Conservation (phyloP, 2,329 filamentous ascomycete genomes). For the Microdochium bolleyi region DNA sequence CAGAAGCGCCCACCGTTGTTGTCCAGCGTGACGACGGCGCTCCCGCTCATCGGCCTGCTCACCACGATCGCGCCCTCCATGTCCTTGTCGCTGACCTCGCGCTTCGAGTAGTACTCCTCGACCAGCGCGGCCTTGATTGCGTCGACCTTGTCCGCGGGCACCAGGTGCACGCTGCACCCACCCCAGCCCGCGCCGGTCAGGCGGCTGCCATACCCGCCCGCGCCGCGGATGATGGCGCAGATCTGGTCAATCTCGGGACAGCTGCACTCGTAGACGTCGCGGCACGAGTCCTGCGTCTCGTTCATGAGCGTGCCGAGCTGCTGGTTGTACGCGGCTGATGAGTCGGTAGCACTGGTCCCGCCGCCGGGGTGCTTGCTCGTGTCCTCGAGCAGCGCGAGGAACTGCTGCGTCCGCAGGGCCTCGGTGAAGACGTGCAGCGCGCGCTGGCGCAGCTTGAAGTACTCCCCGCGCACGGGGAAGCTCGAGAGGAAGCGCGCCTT, state of each 20-base stretch:
- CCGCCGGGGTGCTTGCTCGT: constrained; percentile 32
- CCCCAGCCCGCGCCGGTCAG: constrained; percentile 95
- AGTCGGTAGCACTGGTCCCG: constrained; percentile 8
- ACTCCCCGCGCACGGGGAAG: constrained; percentile 81
- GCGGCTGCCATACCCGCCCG: constrained; percentile 77
- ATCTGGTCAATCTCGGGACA: constrained; percentile 88
- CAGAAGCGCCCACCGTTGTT: constrained; percentile 18
- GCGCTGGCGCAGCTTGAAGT: constrained; percentile 80
- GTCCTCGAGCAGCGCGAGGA: constrained; percentile 68
- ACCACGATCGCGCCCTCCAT: constrained; percentile 76
- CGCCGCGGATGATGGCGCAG: constrained; percentile 67
- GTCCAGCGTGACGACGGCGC: constrained; percentile 36
- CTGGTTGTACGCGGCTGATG: constrained; percentile 53
- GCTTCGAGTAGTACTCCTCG: constrained; percentile 73
- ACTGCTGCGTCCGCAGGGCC: constrained; percentile 76
- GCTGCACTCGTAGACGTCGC: constrained; percentile 83
- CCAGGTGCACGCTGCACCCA: constrained; percentile 88
- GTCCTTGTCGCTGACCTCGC: constrained; percentile 59
- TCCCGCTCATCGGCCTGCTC: constrained; percentile 76
- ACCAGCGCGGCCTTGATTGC: constrained; percentile 71
- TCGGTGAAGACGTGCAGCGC: constrained; percentile 88
- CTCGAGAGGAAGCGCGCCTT: constrained; percentile 74
- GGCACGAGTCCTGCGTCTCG: constrained; percentile 79
- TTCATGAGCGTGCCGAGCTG: constrained; percentile 80
- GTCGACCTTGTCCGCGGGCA: constrained; percentile 75